Evolutionary conservation across 495 filamentous ascomycete genomes (phyloP).

Genomic region (Penicillium crystallinum): DNA sequence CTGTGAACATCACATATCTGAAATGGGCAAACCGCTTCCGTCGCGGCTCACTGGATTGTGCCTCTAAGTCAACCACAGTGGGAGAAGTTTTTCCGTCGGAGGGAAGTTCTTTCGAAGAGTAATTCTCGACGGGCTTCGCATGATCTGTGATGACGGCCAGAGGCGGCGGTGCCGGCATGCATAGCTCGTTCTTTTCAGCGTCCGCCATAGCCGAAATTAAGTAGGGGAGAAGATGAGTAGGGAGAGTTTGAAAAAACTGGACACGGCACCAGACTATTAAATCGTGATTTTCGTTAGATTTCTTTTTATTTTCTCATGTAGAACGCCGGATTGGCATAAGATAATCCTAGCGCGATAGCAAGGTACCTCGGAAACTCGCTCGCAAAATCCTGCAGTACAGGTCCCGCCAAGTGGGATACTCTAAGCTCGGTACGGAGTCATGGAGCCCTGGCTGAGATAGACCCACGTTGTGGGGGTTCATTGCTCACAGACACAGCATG

Average conservation of each 20-base stretch:
- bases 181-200: constrained; percentile 7
- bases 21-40: constrained; percentile 13
- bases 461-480: constrained; percentile 6
- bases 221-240: not conserved
- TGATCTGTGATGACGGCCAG: constrained; percentile 5
- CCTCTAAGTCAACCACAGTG: constrained; percentile 8
- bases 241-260: not conserved
- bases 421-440: not conserved
- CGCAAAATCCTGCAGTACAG: constrained; percentile 5
- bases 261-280: not conserved
- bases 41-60: constrained; percentile 4
- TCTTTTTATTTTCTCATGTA: not conserved
- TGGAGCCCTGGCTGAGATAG: constrained; percentile 1
- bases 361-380: not conserved
- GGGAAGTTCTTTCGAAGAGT: constrained; percentile 1
- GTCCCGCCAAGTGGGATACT: not conserved
- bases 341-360: not conserved
- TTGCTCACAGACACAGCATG: not conserved
- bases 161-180: constrained; percentile 8
- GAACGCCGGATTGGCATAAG: not conserved
- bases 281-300: not conserved
- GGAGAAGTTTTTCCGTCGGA: not conserved
- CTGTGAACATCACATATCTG: constrained; percentile 27
- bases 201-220: constrained; percentile 8
- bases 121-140: not conserved